Base-by-base conservation (phyloP, 2,329 filamentous ascomycete genomes). In the Fusarium guadeloupense region DNA sequence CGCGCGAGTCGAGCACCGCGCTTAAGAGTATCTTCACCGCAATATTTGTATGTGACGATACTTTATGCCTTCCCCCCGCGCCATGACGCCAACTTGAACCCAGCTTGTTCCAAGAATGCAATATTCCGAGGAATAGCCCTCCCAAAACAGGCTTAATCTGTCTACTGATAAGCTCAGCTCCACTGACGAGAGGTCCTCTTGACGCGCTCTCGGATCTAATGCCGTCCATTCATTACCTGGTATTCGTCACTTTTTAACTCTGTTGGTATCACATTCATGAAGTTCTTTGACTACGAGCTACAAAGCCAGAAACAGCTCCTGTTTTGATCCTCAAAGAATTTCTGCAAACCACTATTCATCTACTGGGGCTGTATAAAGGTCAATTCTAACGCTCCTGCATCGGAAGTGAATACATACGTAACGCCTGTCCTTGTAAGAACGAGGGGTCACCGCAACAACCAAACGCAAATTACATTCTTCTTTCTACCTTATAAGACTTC, bases 81-180 rank as follows among this genome's bases (percentile, higher is more conserved):
- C 39, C 56, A 64, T 64, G 63, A 67, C 55, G 63, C 63, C 60
- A 67, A 57, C 48, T 46, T 35, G 25, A 52, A 56, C 42, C 42
- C 39, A 48, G 55, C 53, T 55, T 23, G 56, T 54, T 49, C 56
- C 33, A 54, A 54, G 53, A 49, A 48, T 58, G 41, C 56, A 58
- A 53, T 62, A 45, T 56, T n/a, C 61, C 61, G 61, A 64, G 41
- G 61, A 62, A 62, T 54, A 64, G 33, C 61, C 56, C 44, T 20
- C 35, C 30, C 31, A 43, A 52, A 62, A 44, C 41, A 53, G 42
- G 59, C 14, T 47, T 62, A 44, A 62, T 57, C 38, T 23, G 26
- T 33, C 31, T 31, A 40, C 38, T 35, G 49, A 48, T 62, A 62
- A 55, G 30, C 50, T 9, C 17, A 46, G 54, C 46, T 49, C 35